phyloP scores from a whole-genome alignment of 1,139 yeast species.

The Geotrichum cucujoidarum region DNA sequence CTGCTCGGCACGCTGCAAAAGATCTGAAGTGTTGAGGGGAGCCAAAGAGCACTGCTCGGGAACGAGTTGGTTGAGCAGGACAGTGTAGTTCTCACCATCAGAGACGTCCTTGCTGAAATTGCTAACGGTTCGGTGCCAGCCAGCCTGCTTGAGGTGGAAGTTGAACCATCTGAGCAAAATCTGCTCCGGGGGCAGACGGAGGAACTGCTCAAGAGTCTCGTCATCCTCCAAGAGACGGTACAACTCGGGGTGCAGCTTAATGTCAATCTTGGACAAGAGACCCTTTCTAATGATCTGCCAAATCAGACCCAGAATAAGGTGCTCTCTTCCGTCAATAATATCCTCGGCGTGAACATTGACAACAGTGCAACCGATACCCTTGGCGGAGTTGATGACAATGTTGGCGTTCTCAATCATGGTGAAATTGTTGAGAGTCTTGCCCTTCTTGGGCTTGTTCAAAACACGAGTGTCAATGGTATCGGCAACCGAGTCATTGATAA shows the following conservation, averaged over 20 bases:
- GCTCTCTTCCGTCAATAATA: conserved; percentile 95
- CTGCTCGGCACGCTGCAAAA: conserved; percentile 79
- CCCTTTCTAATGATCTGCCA: conserved; percentile 99
- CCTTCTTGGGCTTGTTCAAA: conserved; percentile 75
- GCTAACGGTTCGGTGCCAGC: conserved; percentile 75
- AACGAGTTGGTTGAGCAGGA: conserved; percentile 79
- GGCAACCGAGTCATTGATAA: conserved; percentile 95
- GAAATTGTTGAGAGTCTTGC: conserved; percentile 83
- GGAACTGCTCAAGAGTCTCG: conserved; percentile 93
- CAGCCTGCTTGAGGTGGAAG: conserved; percentile 92
- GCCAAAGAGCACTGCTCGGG: conserved; percentile 76
- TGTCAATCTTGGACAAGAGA: conserved; percentile 86
- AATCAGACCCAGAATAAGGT: conserved; percentile 86
- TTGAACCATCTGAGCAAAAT: conserved; percentile 96
- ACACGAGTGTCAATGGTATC: conserved; percentile 98
- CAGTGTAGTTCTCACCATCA: conserved; percentile 94
- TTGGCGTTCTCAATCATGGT: conserved; percentile 96
- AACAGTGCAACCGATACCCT: conserved; percentile 97
- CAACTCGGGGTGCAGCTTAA: conserved; percentile 92
- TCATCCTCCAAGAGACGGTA: conserved; percentile 93
- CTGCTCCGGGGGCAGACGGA: conserved; percentile 96
- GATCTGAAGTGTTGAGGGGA: conserved; percentile 71
- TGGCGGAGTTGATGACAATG: conserved; percentile 95
- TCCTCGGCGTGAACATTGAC: conserved; percentile 97
- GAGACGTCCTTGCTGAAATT: conserved; percentile 84